Evolutionary conservation across 371 early-diverging fungal genomes (phyloP).

Genomic region (Mucor irregularis): DNA sequence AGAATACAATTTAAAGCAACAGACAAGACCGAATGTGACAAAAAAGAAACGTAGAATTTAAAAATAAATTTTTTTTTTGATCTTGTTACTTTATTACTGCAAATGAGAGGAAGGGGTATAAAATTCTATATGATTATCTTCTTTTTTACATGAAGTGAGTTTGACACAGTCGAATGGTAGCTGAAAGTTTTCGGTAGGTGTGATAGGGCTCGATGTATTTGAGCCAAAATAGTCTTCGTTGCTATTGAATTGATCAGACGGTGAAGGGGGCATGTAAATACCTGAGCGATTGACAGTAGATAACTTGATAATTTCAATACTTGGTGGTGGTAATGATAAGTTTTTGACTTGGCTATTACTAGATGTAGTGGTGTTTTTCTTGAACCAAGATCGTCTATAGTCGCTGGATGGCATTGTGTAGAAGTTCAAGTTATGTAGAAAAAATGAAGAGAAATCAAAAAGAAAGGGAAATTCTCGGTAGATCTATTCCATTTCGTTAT

Average conservation of each 20-base stretch:
- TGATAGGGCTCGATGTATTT: too few relatives aligned
- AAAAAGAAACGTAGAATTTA: constrained; percentile 1
- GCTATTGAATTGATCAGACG: constrained; percentile 8
- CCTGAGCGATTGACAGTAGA: constrained; percentile 44
- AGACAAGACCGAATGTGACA: not conserved
- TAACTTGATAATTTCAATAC: constrained; percentile 32
- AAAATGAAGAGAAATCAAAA: too few relatives aligned
- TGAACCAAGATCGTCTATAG: too few relatives aligned
- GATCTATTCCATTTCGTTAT: too few relatives aligned
- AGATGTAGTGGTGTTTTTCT: too few relatives aligned
- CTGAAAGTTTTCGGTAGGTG: not conserved
- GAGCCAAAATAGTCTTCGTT: constrained; percentile 1
- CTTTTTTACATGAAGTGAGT: not conserved
- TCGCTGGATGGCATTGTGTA: too few relatives aligned
- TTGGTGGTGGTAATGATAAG: not conserved
- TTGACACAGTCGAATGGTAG: too few relatives aligned
- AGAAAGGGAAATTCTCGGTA: too few relatives aligned
- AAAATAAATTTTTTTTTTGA: not conserved
- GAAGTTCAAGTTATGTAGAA: too few relatives aligned
- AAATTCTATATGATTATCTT: not conserved
- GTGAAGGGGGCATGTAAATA: constrained; percentile 44
- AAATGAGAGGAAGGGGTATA: constrained; percentile 8
- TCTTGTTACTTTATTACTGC: not conserved
- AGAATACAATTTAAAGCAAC: not conserved
- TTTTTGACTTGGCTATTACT: constrained; percentile 19